A percentile compares a stretch with the other conserved stretches of the same genome.
phyloP scores from a whole-genome alignment of 352 stramenopile species.

The Pythium biforme region DNA sequence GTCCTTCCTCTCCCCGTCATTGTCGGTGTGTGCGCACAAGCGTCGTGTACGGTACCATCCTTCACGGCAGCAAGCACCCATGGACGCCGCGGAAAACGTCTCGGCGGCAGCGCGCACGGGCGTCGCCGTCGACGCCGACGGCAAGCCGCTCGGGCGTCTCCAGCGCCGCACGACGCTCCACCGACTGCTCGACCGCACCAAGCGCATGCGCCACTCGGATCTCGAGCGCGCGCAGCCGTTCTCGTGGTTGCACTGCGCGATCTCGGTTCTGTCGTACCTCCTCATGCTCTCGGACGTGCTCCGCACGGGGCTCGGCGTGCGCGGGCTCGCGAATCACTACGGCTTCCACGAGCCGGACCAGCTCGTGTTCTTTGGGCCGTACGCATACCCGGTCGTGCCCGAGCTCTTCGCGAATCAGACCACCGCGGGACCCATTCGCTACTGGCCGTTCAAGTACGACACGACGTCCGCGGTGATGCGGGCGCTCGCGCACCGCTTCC shows the following conservation, averaged over 20 bases:
- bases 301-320: constrained; percentile 18
- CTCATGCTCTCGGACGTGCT: constrained; percentile 31
- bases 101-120: too few relatives aligned
- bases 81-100: neutral
- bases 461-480: constrained; percentile 27
- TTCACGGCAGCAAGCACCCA: too few relatives aligned
- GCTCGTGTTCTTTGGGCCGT: constrained; percentile 15
- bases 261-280: constrained; percentile 29
- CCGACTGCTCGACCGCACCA: constrained; percentile 2
- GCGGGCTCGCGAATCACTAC: neutral
- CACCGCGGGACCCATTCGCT: neutral
- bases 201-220: constrained; percentile 1
- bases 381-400: constrained; percentile 12
- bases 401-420: neutral
- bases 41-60: too few relatives aligned
- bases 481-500: constrained; percentile 13
- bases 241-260: constrained; percentile 19
- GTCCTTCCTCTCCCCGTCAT: too few relatives aligned
- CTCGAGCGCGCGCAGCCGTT: constrained; percentile 19
- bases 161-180: neutral
- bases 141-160: neutral
- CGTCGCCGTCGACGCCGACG: neutral
- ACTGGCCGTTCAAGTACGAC: constrained; percentile 33
- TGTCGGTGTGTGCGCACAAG: too few relatives aligned
- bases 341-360: constrained; percentile 6